Evolutionary conservation across 768 basidiomycete genomes (phyloP).

Genomic region (Serendipita vermifera): DNA sequence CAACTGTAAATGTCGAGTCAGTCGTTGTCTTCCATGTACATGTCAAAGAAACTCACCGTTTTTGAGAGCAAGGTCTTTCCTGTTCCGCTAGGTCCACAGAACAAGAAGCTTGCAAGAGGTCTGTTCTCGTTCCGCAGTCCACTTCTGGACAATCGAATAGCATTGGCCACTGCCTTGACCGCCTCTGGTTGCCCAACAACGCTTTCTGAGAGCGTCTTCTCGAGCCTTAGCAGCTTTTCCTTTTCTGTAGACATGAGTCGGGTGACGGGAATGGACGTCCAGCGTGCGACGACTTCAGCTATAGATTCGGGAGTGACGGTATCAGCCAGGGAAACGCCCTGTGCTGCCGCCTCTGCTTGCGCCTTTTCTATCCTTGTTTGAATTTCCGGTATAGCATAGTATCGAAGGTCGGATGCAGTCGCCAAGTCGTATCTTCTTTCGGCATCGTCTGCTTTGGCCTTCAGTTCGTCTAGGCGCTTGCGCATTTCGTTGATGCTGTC

Average conservation of each 20-base stretch:
- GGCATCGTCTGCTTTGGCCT: slow-evolving; percentile 84
- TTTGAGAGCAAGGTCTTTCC: slow-evolving; percentile 86
- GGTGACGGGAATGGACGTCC: slow-evolving; percentile 88
- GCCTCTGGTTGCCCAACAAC: slow-evolving; percentile 89
- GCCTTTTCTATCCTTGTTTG: slow-evolving; percentile 34
- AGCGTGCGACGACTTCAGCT: slow-evolving; percentile 83
- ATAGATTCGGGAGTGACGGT: slow-evolving; percentile 80
- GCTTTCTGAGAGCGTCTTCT: slow-evolving; percentile 58
- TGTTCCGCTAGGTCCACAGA: slow-evolving; percentile 84
- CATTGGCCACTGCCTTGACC: slow-evolving; percentile 85
- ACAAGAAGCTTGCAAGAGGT: slow-evolving; percentile 86
- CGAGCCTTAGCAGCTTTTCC: slow-evolving; percentile 79
- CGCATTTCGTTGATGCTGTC: slow-evolving; percentile 68
- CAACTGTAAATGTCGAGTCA: slow-evolving; percentile 36
- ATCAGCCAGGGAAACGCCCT: slow-evolving; percentile 33
- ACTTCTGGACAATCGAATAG: slow-evolving; percentile 81
- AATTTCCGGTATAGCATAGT: slow-evolving; percentile 84
- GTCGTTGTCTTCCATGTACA: not conserved
- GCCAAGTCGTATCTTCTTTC: slow-evolving; percentile 68
- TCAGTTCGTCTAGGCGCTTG: slow-evolving; percentile 78
- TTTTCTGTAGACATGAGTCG: slow-evolving; percentile 77
- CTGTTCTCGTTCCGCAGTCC: slow-evolving; percentile 81
- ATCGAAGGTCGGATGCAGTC: slow-evolving; percentile 77
- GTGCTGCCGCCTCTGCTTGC: slow-evolving; percentile 58
- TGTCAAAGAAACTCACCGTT: slow-evolving; percentile 41